These are phyloP conservation scores for Przewalskia tangutica DNA, from an alignment of 257 asterid species.

Conservation along the genomic window DNA sequence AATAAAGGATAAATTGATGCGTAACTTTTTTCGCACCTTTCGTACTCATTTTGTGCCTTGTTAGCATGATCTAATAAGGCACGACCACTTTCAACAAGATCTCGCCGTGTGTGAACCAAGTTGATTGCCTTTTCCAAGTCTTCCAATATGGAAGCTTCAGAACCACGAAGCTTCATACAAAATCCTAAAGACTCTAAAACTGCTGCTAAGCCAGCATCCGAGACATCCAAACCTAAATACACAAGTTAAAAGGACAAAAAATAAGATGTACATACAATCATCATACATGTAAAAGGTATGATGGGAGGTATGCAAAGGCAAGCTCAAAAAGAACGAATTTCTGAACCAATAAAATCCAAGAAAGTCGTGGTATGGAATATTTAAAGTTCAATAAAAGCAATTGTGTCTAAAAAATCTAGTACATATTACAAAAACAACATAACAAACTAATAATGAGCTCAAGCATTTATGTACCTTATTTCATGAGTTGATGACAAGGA, in stretches of 20 bases:
- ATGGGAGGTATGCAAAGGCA: neutral
- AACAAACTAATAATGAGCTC: neutral
- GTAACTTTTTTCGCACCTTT: constrained; percentile 41
- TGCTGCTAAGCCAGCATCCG: constrained; percentile 88
- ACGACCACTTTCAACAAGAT: constrained; percentile 94
- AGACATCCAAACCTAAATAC: constrained; percentile 59
- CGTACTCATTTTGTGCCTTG: constrained; percentile 86
- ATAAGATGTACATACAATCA: neutral
- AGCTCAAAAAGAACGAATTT: neutral
- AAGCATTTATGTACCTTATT: neutral
- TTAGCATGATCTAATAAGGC: constrained; percentile 85
- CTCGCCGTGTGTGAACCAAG: constrained; percentile 76
- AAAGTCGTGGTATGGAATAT: neutral
- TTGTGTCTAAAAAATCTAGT: neutral
- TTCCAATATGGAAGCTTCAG: constrained; percentile 90
- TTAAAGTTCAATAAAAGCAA: neutral
- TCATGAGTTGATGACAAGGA: neutral
- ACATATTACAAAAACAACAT: neutral
- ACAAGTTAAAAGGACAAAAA: constrained; percentile 1
- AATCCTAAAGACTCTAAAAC: constrained; percentile 90
- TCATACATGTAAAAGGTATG: neutral
- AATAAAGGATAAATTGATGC: neutral
- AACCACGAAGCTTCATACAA: constrained; percentile 90
- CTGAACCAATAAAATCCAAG: neutral
- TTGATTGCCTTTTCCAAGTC: constrained; percentile 87